These are phyloP conservation scores for Monosporozyma aquatica DNA, from an alignment of 805 yeast genomes.

Conservation along the genomic window DNA sequence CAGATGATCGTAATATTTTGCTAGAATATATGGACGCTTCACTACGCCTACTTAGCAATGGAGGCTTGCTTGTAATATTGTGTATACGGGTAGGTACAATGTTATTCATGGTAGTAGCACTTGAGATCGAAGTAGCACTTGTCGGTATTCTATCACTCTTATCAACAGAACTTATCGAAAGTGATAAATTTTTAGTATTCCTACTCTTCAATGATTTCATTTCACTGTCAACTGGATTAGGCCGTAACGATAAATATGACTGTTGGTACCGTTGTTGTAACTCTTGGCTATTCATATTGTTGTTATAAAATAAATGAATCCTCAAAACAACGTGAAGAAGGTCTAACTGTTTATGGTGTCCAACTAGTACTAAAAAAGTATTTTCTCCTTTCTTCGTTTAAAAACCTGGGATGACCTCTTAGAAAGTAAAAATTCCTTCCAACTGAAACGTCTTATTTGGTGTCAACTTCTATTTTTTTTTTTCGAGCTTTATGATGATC, in stretches of 20 bases:
- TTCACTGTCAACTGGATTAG: not conserved
- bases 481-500: no score
- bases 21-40: conserved; percentile 20
- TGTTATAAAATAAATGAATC: no score
- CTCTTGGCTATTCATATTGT: no score
- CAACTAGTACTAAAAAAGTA: no score
- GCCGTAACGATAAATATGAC: not conserved
- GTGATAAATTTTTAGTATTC: conserved; percentile 25
- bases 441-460: not conserved
- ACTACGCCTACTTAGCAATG: conserved; percentile 8
- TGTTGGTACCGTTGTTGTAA: not conserved
- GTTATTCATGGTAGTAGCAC: not conserved
- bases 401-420: no score
- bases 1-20: not conserved
- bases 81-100: not conserved
- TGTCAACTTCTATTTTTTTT: no score
- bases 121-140: no score
- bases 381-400: not conserved
- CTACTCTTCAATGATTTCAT: conserved; percentile 14
- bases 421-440: not conserved
- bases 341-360: no score
- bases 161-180: conserved; percentile 4
- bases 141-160: no score
- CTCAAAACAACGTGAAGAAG: no score
- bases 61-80: not conserved